Evolutionary conservation across 2,329 filamentous ascomycete species (phyloP).

Genomic region (Meredithiella fracta): DNA sequence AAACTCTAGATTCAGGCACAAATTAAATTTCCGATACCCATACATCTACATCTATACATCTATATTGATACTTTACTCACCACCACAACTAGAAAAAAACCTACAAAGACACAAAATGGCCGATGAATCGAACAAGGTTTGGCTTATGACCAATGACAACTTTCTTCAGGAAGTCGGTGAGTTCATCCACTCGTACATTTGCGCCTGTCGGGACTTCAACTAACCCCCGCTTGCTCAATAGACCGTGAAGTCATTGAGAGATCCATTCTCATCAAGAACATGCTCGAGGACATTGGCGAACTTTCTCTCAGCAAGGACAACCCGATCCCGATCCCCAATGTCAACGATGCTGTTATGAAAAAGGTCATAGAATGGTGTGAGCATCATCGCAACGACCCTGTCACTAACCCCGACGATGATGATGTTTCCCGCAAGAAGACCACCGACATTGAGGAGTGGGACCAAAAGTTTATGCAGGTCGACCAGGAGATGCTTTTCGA

Average conservation of each 20-base stretch:
- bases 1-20: too few species aligned
- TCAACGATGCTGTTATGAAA: conserved; percentile 81
- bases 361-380: conserved; percentile 98
- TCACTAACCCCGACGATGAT: conserved; percentile 70
- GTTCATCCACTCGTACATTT: conserved; percentile 16
- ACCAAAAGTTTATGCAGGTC: conserved; percentile 99
- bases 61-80: not conserved
- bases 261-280: conserved; percentile 92
- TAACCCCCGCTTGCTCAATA: conserved; percentile 20
- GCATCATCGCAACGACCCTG: conserved; percentile 80
- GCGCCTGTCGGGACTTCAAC: not conserved
- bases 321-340: conserved; percentile 77
- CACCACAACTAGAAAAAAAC: not conserved
- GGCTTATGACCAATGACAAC: conserved; percentile 35
- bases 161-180: conserved; percentile 31
- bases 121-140: conserved; percentile 24
- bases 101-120: conserved; percentile 21
- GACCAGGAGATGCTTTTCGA: conserved; percentile 99
- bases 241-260: conserved; percentile 78
- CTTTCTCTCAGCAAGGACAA: conserved; percentile 36
- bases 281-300: conserved; percentile 83
- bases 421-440: conserved; percentile 93
- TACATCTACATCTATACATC: not conserved
- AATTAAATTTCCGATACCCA: too few species aligned
- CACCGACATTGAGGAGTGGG: conserved; percentile 98